These are phyloP conservation scores for Lactarius evosmus DNA, from an alignment of 768 basidiomycete genomes.

Conservation along the genomic window DNA sequence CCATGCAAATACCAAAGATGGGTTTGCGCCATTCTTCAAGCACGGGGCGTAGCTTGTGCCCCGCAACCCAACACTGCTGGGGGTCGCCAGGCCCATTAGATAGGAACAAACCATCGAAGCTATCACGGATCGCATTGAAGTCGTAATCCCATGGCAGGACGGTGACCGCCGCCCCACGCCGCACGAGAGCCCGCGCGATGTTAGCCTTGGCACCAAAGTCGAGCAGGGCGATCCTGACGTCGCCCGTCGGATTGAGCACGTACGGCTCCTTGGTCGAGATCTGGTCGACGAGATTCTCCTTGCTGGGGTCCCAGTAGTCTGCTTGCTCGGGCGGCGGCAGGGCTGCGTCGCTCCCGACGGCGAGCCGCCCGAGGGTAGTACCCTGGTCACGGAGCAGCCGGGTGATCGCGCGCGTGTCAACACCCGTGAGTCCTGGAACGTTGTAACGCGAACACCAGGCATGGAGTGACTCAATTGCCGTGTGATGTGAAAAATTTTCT, in stretches of 20 bases:
- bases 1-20: conserved; percentile 99
- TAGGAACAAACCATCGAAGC: conserved; percentile 93
- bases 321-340: conserved; percentile 53
- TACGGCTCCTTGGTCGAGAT: conserved; percentile 85
- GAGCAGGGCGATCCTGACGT: conserved; percentile 90
- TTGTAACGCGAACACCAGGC: conserved; percentile 90
- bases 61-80: conserved; percentile 81
- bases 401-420: conserved; percentile 97
- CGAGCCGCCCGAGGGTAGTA: conserved; percentile 90
- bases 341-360: conserved; percentile 69
- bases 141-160: conserved; percentile 98
- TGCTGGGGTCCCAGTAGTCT: conserved; percentile 93
- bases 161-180: conserved; percentile 87
- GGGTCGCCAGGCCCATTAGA: conserved; percentile 98
- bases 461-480: conserved; percentile 87
- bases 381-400: conserved; percentile 92
- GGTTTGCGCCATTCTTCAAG: conserved; percentile 89
- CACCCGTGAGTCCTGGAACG: conserved; percentile 92
- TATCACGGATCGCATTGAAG: conserved; percentile 87
- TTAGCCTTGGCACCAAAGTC: conserved; percentile 99
- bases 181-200: conserved; percentile 88
- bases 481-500: conserved; percentile 91
- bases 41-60: conserved; percentile 73
- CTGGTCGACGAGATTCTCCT: conserved; percentile 92
- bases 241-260: conserved; percentile 79